Evolutionary conservation across 495 filamentous ascomycete genomes (phyloP).

Genomic region (Wilcoxina mikolae): DNA sequence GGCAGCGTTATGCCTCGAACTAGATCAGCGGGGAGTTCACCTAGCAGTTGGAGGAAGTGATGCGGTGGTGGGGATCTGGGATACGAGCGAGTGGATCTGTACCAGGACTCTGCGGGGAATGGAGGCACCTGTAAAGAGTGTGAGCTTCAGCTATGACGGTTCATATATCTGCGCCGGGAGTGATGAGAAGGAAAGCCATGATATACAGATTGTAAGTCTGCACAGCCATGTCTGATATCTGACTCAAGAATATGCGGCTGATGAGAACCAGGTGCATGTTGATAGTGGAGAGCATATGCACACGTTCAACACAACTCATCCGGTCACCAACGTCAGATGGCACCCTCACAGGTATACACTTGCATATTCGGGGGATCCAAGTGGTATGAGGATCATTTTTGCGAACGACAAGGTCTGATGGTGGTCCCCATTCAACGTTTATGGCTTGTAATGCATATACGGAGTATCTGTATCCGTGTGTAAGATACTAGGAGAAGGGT

Average conservation of each 20-base stretch:
- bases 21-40: conserved; percentile 34
- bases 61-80: conserved; percentile 77
- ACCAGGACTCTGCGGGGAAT: conserved; percentile 62
- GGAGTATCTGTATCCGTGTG: too few relatives aligned
- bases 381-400: conserved; percentile 61
- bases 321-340: conserved; percentile 63
- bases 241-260: conserved; percentile 3
- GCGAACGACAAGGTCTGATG: too few relatives aligned
- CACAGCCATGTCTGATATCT: not conserved
- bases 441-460: too few relatives aligned
- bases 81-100: conserved; percentile 85
- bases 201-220: conserved; percentile 47
- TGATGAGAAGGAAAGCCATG: conserved; percentile 70
- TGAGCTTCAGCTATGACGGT: conserved; percentile 41
- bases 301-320: conserved; percentile 52
- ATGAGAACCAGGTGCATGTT: conserved; percentile 50
- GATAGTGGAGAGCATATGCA: conserved; percentile 80
- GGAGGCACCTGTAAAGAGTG: conserved; percentile 62
- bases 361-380: conserved; percentile 72
- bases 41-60: conserved; percentile 83
- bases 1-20: conserved; percentile 25
- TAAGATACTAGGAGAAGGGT: too few relatives aligned
- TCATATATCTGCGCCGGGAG: conserved; percentile 78
- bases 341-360: conserved; percentile 79
- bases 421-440: too few relatives aligned